A percentile compares a stretch with the other conserved stretches of the same genome.
phyloP scores from a whole-genome alignment of 345 rosid genomes.

The Melaleuca alternifolia region DNA sequence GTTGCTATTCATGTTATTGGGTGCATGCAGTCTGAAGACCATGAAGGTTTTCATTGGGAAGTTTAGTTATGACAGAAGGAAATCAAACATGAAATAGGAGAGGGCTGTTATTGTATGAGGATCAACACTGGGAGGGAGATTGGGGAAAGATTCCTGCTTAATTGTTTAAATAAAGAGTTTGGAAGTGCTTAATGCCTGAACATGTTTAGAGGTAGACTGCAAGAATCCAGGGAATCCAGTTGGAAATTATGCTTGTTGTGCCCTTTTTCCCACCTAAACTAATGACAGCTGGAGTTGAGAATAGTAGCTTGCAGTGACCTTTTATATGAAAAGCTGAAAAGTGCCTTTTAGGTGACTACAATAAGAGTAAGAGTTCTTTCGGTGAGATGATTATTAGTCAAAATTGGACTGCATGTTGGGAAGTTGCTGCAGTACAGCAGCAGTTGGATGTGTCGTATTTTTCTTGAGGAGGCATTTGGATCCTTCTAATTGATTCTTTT shows the following conservation, averaged over 20 bases:
- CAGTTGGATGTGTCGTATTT: not conserved
- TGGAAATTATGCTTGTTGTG: not conserved
- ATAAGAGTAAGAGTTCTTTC: not conserved
- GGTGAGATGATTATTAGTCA: not conserved
- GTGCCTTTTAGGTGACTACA: not conserved
- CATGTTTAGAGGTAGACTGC: not conserved
- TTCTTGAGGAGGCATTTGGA: not conserved
- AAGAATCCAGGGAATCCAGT: not conserved
- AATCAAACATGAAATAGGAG: not conserved
- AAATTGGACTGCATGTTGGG: not conserved
- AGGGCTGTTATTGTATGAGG: not conserved
- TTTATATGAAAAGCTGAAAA: no score
- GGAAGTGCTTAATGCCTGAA: not conserved
- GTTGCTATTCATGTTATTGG: not conserved
- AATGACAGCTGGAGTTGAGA: not conserved
- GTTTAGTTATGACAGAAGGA: not conserved
- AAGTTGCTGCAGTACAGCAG: not conserved
- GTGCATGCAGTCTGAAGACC: not conserved
- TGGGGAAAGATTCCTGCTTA: not conserved
- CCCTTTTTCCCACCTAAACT: not conserved
- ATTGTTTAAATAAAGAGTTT: not conserved
- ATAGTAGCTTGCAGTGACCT: no score
- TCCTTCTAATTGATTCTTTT: not conserved
- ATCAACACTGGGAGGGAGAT: not conserved
- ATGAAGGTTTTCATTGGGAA: not conserved